A percentile compares a stretch with the other conserved stretches of the same genome.
These are phyloP conservation scores for Lachnellula hyalina DNA, from an alignment of 2,329 filamentous ascomycete species.

Conservation along the genomic window DNA sequence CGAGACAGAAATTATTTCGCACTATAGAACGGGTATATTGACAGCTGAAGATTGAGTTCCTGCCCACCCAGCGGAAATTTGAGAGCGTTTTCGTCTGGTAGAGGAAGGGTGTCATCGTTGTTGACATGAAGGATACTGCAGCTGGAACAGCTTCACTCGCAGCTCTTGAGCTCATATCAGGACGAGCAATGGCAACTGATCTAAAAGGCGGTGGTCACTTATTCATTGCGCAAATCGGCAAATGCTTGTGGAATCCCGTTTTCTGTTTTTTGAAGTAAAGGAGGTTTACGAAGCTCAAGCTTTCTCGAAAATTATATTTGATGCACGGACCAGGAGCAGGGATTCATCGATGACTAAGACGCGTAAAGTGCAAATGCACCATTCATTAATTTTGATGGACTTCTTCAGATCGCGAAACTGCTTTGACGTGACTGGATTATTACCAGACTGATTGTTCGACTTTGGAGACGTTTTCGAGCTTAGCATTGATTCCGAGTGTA, in stretches of 20 bases:
- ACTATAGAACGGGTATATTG: background rate
- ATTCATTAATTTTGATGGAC: background rate
- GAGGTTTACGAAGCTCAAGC: background rate
- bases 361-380: background rate
- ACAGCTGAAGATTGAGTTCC: conserved; percentile 31
- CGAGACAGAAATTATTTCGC: background rate
- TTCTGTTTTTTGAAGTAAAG: background rate
- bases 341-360: background rate
- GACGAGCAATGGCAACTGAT: background rate
- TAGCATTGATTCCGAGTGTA: too few relatives aligned
- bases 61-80: conserved; percentile 1
- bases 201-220: background rate
- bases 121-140: conserved; percentile 11
- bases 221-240: background rate
- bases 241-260: background rate
- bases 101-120: conserved; percentile 57
- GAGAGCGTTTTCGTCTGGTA: conserved; percentile 64
- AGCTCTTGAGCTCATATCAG: conserved; percentile 8
- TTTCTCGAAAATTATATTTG: background rate
- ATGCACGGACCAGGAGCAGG: background rate
- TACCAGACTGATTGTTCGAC: too few relatives aligned
- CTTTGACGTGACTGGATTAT: background rate
- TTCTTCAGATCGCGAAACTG: background rate
- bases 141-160: conserved; percentile 8
- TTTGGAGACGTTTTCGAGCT: too few relatives aligned